Conservation (phyloP, 2,329 filamentous ascomycete genomes). For the Fusarium sp. region DNA sequence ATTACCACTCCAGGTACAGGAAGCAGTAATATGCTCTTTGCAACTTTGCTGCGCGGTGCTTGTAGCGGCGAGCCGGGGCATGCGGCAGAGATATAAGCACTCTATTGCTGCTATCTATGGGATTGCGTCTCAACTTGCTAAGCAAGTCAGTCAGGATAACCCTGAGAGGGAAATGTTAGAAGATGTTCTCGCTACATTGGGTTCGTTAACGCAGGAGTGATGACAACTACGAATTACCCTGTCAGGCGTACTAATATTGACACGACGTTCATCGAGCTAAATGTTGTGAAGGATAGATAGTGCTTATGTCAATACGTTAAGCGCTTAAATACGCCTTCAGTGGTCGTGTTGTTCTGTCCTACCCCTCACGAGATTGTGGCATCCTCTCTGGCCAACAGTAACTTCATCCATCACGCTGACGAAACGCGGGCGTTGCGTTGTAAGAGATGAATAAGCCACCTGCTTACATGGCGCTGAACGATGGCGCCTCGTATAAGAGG, state of each 20-base stretch:
- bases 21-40: slow-evolving; percentile 63
- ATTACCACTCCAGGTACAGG: slow-evolving; percentile 47
- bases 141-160: slow-evolving; percentile 43
- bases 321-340: slow-evolving; percentile 15
- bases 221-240: not conserved
- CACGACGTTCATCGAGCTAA: not conserved
- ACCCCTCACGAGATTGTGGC: slow-evolving; percentile 36
- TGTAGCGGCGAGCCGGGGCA: slow-evolving; percentile 54
- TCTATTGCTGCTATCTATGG: slow-evolving; percentile 62
- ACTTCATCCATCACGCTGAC: slow-evolving; percentile 35
- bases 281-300: not conserved
- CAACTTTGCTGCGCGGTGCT: slow-evolving; percentile 67
- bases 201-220: slow-evolving; percentile 23
- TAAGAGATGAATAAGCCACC: slow-evolving; percentile 29
- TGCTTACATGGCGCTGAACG: slow-evolving; percentile 14
- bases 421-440: slow-evolving; percentile 15
- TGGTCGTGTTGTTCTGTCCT: slow-evolving; percentile 7
- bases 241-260: not conserved
- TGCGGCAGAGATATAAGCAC: slow-evolving; percentile 61
- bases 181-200: slow-evolving; percentile 54
- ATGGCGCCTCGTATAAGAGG: slow-evolving; percentile 1
- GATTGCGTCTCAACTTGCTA: slow-evolving; percentile 55
- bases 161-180: slow-evolving; percentile 55
- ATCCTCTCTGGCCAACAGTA: not conserved
- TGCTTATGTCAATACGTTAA: slow-evolving; percentile 1